Evolutionary conservation across 2,329 filamentous ascomycete genomes (phyloP).

Genomic region (Tolypocladium tundrense): DNA sequence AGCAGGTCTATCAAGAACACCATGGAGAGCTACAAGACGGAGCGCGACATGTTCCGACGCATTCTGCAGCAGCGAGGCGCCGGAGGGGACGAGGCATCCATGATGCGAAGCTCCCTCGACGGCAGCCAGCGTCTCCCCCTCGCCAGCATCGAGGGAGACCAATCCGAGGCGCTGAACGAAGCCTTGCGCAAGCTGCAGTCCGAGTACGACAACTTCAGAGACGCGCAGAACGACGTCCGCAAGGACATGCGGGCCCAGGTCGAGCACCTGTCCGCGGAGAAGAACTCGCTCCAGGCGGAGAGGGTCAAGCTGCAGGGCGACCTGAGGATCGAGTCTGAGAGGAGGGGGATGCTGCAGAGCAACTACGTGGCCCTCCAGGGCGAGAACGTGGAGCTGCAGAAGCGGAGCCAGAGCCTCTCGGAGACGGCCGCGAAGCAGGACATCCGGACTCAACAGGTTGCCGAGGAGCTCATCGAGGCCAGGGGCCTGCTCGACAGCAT

Average conservation of each 20-base stretch:
- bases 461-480: constrained; percentile 84
- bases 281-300: constrained; percentile 72
- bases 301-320: constrained; percentile 73
- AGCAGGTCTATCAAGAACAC: constrained; percentile 71
- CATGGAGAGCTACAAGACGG: constrained; percentile 86
- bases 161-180: constrained; percentile 56
- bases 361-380: constrained; percentile 76
- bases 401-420: constrained; percentile 64
- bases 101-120: constrained; percentile 63
- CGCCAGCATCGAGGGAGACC: constrained; percentile 48
- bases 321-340: constrained; percentile 68
- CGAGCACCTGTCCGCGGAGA: constrained; percentile 71
- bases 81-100: constrained; percentile 52
- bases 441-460: constrained; percentile 78
- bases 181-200: constrained; percentile 79
- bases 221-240: constrained; percentile 73
- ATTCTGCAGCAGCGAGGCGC: constrained; percentile 68
- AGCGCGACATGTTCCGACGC: constrained; percentile 94
- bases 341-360: constrained; percentile 79
- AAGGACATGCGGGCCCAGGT: constrained; percentile 76
- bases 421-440: constrained; percentile 87
- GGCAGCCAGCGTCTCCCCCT: constrained; percentile 43
- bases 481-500: constrained; percentile 75
- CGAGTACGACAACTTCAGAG: constrained; percentile 82
- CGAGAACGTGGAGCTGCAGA: constrained; percentile 81